A percentile compares a stretch with the other conserved stretches of the same genome.
phyloP scores from a whole-genome alignment of 2,329 filamentous ascomycete species.

The Talaromyces atroroseus region DNA sequence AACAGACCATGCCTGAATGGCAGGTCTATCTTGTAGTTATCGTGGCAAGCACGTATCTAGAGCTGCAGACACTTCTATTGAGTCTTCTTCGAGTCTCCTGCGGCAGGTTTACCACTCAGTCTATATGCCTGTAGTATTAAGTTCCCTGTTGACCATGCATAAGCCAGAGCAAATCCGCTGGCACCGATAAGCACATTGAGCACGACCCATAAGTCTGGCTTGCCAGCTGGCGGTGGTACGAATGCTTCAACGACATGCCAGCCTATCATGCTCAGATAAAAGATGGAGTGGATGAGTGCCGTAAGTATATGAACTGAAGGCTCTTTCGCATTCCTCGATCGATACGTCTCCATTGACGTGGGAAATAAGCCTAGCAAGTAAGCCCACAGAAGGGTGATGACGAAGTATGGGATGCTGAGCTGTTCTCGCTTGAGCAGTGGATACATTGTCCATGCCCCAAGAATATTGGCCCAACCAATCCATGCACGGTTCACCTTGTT shows the following conservation, averaged over 20 bases:
- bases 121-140: slow-evolving; percentile 32
- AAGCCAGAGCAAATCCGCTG: slow-evolving; percentile 78
- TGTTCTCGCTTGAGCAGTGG: slow-evolving; percentile 82
- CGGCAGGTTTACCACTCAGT: slow-evolving; percentile 21
- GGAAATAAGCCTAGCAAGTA: slow-evolving; percentile 86
- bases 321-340: slow-evolving; percentile 36
- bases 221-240: slow-evolving; percentile 62
- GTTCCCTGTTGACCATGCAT: slow-evolving; percentile 82
- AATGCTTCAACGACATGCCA: slow-evolving; percentile 77
- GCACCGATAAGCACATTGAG: slow-evolving; percentile 82
- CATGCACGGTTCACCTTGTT: slow-evolving; percentile 72
- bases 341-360: slow-evolving; percentile 64
- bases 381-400: slow-evolving; percentile 81
- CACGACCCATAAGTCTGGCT: slow-evolving; percentile 93
- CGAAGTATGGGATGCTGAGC: slow-evolving; percentile 74
- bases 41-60: no score
- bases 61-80: no score
- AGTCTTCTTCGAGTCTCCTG: slow-evolving; percentile 29
- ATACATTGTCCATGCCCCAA: slow-evolving; percentile 90
- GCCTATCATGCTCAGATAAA: slow-evolving; percentile 69
- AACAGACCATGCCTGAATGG: not conserved
- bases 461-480: slow-evolving; percentile 92
- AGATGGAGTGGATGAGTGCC: slow-evolving; percentile 67
- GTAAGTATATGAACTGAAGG: slow-evolving; percentile 47
- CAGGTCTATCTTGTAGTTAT: not conserved